These are phyloP conservation scores for Geopyxis carbonaria DNA, from an alignment of 495 filamentous ascomycete species.

Conservation along the genomic window DNA sequence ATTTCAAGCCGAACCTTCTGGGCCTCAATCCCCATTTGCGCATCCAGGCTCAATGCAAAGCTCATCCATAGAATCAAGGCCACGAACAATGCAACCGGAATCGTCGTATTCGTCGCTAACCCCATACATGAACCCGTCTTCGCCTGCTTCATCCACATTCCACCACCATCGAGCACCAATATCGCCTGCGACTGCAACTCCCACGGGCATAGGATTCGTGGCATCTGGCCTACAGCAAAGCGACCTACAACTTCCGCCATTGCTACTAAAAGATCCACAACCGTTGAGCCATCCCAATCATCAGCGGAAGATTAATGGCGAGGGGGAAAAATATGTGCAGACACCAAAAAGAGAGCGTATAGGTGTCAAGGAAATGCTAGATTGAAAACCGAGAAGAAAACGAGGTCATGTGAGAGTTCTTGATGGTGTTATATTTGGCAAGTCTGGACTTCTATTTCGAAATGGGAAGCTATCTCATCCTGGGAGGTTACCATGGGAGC, in stretches of 20 bases:
- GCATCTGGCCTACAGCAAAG: slow-evolving; percentile 11
- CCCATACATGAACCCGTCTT: slow-evolving; percentile 17
- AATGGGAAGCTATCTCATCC: too few relatives aligned
- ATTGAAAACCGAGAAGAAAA: too few relatives aligned
- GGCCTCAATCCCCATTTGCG: slow-evolving; percentile 22
- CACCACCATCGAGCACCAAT: slow-evolving; percentile 12
- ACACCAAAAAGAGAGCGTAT: slow-evolving; percentile 23
- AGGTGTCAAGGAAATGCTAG: slow-evolving; percentile 24
- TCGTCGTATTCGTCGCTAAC: slow-evolving; percentile 20
- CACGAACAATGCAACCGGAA: slow-evolving; percentile 22
- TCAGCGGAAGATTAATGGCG: slow-evolving; percentile 8
- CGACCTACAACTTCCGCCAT: slow-evolving; percentile 20
- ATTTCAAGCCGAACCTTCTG: slow-evolving; percentile 20
- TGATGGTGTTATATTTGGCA: too few relatives aligned
- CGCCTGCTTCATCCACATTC: slow-evolving; percentile 15
- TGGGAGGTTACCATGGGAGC: too few relatives aligned
- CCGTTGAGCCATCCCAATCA: slow-evolving; percentile 9
- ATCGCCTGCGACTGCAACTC: slow-evolving; percentile 11
- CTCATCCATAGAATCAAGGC: slow-evolving; percentile 22
- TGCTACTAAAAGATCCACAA: slow-evolving; percentile 13
- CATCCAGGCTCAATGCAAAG: slow-evolving; percentile 13
- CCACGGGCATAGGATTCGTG: slow-evolving; percentile 4
- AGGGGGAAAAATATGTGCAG: slow-evolving; percentile 10
- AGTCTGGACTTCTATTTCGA: too few relatives aligned
- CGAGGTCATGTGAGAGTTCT: too few relatives aligned